Evolutionary conservation across 768 basidiomycete species (phyloP).

Genomic region (Amanita rubescens): DNA sequence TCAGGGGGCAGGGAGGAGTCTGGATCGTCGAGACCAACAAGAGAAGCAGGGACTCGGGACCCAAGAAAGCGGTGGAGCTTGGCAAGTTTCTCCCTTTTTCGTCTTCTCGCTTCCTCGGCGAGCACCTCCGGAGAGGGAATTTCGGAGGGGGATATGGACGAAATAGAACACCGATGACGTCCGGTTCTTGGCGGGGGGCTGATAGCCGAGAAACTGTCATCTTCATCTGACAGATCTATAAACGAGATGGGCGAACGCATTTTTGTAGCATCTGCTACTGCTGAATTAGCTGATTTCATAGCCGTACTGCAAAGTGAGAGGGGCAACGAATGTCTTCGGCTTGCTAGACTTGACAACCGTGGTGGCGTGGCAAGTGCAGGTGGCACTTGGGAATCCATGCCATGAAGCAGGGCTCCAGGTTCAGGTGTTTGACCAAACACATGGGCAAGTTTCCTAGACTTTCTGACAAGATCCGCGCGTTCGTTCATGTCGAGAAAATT

Average conservation of each 20-base stretch:
- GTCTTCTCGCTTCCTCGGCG: slow-evolving; percentile 54
- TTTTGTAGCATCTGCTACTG: slow-evolving; percentile 16
- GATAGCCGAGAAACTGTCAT: slow-evolving; percentile 27
- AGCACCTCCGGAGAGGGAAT: slow-evolving; percentile 43
- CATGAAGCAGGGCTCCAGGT: slow-evolving; percentile 28
- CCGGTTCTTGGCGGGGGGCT: slow-evolving; percentile 17
- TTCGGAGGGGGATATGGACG: slow-evolving; percentile 41
- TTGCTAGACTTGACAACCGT: slow-evolving; percentile 14
- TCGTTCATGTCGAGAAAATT: slow-evolving; percentile 59
- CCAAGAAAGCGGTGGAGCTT: slow-evolving; percentile 83
- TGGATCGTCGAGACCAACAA: slow-evolving; percentile 42
- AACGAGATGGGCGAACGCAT: slow-evolving; percentile 39
- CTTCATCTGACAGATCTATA: slow-evolving; percentile 68
- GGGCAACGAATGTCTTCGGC: slow-evolving; percentile 51
- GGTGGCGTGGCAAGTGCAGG: neutral
- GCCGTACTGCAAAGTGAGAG: slow-evolving; percentile 40
- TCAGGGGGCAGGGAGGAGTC: slow-evolving; percentile 19
- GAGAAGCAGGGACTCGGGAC: slow-evolving; percentile 65
- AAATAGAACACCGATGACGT: slow-evolving; percentile 26
- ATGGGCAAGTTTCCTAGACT: slow-evolving; percentile 72
- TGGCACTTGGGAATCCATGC: neutral
- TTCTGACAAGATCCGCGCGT: slow-evolving; percentile 65
- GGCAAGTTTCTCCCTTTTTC: slow-evolving; percentile 69
- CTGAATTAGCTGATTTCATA: slow-evolving; percentile 19
- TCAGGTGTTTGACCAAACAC: slow-evolving; percentile 68